Conservation (phyloP, 495 filamentous ascomycete species). For the Paragyromitra xinjiangensis region DNA sequence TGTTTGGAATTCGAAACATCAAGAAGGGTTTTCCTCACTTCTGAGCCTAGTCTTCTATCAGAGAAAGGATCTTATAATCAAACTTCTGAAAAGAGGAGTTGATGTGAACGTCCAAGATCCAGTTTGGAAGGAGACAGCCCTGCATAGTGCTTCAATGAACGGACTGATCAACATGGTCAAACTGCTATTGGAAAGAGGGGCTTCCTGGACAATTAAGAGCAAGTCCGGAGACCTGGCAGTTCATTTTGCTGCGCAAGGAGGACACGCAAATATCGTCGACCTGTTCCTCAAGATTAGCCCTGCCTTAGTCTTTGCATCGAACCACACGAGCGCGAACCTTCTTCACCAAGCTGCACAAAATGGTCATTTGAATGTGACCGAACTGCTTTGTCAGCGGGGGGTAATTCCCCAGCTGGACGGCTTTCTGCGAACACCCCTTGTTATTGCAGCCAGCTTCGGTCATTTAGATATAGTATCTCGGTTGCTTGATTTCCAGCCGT, state of each 20-base stretch:
- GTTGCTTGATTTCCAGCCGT: neutral
- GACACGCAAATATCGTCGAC: neutral
- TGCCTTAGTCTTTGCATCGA: neutral
- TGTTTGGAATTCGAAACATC: neutral
- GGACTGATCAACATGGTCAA: neutral
- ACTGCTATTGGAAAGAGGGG: neutral
- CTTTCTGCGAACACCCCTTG: neutral
- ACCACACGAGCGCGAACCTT: neutral
- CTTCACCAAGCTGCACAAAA: neutral
- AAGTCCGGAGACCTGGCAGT: neutral
- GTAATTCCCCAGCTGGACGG: neutral
- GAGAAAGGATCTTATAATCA: slow-evolving; percentile 1
- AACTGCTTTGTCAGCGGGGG: neutral
- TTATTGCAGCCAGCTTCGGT: slow-evolving; percentile 2
- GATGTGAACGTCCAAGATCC: neutral
- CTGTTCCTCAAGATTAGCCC: neutral
- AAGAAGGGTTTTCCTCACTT: neutral
- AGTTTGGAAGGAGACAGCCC: neutral
- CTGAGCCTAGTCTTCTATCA: neutral
- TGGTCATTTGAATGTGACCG: neutral
- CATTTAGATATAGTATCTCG: neutral
- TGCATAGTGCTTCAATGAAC: neutral
- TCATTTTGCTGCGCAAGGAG: slow-evolving; percentile 1
- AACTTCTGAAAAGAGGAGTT: neutral
- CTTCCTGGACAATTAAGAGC: neutral